These are phyloP conservation scores for Fusarium lateritium DNA, from an alignment of 2,329 filamentous ascomycete genomes.

Conservation along the genomic window DNA sequence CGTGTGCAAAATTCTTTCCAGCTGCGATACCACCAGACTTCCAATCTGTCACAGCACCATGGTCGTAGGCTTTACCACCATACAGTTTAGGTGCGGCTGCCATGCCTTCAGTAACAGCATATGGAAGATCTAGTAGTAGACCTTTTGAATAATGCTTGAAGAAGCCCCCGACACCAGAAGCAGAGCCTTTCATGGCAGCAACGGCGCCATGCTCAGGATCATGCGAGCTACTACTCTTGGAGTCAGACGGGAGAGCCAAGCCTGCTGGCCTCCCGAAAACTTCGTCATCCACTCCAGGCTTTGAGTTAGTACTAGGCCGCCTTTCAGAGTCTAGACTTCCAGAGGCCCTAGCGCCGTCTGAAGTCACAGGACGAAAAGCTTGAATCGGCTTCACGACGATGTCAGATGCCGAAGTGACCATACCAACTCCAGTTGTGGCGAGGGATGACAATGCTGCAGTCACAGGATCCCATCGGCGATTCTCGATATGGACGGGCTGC, in stretches of 20 bases:
- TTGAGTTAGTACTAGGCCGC: rapidly evolving
- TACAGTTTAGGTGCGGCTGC: slow-evolving; percentile 35
- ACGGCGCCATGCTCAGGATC: slow-evolving; percentile 17
- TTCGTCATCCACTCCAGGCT: rapidly evolving
- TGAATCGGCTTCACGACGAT: slow-evolving; percentile 35
- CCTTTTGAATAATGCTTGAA: slow-evolving; percentile 37
- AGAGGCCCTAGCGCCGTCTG: rapidly evolving
- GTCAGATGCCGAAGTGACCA: slow-evolving; percentile 27
- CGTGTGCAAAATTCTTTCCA: slow-evolving; percentile 19
- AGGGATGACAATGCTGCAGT: slow-evolving; percentile 26
- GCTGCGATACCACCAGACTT: slow-evolving; percentile 24
- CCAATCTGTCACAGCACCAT: slow-evolving; percentile 18
- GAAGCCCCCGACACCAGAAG: slow-evolving; percentile 23
- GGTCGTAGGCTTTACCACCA: slow-evolving; percentile 22
- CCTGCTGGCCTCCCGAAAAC: neutral
- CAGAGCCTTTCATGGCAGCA: slow-evolving; percentile 22
- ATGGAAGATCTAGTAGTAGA: slow-evolving; percentile 25
- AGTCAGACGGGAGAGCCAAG: neutral
- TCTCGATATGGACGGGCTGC: slow-evolving; percentile 25
- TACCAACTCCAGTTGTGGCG: slow-evolving; percentile 11
- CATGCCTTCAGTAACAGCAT: slow-evolving; percentile 41
- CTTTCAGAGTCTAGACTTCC: neutral
- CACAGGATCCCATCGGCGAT: slow-evolving; percentile 40
- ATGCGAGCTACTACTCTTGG: neutral
- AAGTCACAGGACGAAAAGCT: neutral